These are phyloP conservation scores for Tetrapisispora phaffii DNA, from an alignment of 805 yeast genomes.

Conservation along the genomic window DNA sequence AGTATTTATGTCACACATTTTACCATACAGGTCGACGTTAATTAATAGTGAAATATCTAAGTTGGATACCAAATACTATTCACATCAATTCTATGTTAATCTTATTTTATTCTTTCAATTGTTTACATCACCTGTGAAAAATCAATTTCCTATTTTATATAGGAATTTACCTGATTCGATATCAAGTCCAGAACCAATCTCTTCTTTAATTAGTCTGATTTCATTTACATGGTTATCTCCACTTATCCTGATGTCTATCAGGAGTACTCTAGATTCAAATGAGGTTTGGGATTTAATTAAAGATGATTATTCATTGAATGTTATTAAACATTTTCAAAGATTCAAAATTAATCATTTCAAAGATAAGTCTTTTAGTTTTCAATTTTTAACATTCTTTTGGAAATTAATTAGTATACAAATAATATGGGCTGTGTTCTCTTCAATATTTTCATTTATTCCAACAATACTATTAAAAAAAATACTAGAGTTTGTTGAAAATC, in stretches of 20 bases:
- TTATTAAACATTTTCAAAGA: constrained; percentile 52
- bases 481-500: constrained; percentile 76
- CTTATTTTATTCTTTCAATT: constrained; percentile 37
- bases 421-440: constrained; percentile 60
- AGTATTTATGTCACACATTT: constrained; percentile 35
- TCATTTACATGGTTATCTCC: constrained; percentile 71
- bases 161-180: constrained; percentile 39
- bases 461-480: constrained; percentile 67
- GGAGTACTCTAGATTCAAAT: constrained; percentile 40
- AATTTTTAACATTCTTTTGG: constrained; percentile 55
- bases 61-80: constrained; percentile 32
- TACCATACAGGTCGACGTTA: constrained; percentile 50
- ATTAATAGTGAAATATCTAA: constrained; percentile 32
- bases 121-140: constrained; percentile 55
- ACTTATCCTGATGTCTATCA: constrained; percentile 59
- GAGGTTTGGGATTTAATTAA: constrained; percentile 80
- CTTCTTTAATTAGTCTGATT: constrained; percentile 51
- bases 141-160: constrained; percentile 44
- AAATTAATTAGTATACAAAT: constrained; percentile 55
- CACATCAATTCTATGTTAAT: constrained; percentile 38
- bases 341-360: constrained; percentile 11
- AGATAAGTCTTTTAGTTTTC: constrained; percentile 42
- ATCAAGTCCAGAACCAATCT: constrained; percentile 70
- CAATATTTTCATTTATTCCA: constrained; percentile 64
- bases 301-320: constrained; percentile 70